Base-by-base conservation (phyloP, 495 filamentous ascomycete genomes). In the Poronia punctata region DNA sequence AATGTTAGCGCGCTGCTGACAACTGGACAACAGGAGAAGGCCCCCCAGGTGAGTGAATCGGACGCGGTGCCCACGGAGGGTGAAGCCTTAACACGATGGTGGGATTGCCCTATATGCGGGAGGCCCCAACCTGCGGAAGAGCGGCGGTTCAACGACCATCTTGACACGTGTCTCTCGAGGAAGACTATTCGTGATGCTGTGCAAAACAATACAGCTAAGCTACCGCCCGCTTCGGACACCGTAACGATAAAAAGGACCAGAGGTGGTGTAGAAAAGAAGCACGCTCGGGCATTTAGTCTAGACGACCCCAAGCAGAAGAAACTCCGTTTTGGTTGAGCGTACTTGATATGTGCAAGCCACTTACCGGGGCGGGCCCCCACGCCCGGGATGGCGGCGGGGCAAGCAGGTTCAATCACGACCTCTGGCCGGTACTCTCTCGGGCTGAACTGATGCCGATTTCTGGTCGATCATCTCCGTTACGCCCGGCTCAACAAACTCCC, bases 91-190 rank as follows among this genome's bases (percentile, higher is more conserved):
- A 69, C 72, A 31, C 62, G 76, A 20, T 72, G 69, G 50, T 96
- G 88, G 89, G 72, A 81, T 15, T 97, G 92, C 59, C 92, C 92
- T 0, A 87, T 97, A 25, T 97, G 92, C 58, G 58, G 58, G 3
- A 67, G 79, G 29, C 81, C 83, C 0, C 86, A 95, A 52, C 42
- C 66, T 3, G 79, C 88, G 0, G 76, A 88, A 45, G 87, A 96
- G 56, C 70, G 71, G 25, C 60, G 57, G 5, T 96, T 99, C 63
- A 99, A 99, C 48, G 80, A 83, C 35, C 93, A 99, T 60, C 83
- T 99, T 32, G 93, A 99, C 55, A 79, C 85, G 15, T 99, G 92
- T 63, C 74, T 99, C 6, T 95, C 88, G 2, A 67, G 78, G 31
- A 77, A 82, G 56, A 84, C 86, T 0, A 98, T 98, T 46, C 81